A percentile compares a stretch with the other conserved stretches of the same genome.
These are phyloP conservation scores for Exutisphaerella laricina DNA, from an alignment of 2,329 filamentous ascomycete genomes.

Conservation along the genomic window DNA sequence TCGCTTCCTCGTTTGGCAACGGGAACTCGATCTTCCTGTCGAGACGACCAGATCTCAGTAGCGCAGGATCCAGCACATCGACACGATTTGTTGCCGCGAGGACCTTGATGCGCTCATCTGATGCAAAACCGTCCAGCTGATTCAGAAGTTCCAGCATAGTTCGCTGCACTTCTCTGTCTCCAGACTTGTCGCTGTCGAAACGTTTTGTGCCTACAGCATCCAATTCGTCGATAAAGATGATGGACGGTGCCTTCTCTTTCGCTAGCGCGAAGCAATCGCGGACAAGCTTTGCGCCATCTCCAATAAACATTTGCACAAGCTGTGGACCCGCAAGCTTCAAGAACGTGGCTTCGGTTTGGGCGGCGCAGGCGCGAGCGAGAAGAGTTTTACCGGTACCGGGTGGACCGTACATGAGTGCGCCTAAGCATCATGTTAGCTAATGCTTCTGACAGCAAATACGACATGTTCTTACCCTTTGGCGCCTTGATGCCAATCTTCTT, in stretches of 20 bases:
- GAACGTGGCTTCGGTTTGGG: slow-evolving; percentile 97
- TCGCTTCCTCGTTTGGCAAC: slow-evolving; percentile 92
- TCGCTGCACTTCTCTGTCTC: slow-evolving; percentile 94
- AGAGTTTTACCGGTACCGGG: slow-evolving; percentile 88
- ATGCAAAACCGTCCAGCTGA: slow-evolving; percentile 96
- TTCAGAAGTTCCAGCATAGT: slow-evolving; percentile 99
- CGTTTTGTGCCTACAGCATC: slow-evolving; percentile 98
- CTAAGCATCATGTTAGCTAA: slow-evolving; percentile 43
- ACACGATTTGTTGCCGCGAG: slow-evolving; percentile 99
- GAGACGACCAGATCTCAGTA: slow-evolving; percentile 90
- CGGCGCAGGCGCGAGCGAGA: slow-evolving; percentile 89
- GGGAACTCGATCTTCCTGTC: slow-evolving; percentile 99
- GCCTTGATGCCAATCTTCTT: slow-evolving; percentile 99
- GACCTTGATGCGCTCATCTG: slow-evolving; percentile 90
- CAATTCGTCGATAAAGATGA: slow-evolving; percentile 99
- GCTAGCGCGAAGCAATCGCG: slow-evolving; percentile 95
- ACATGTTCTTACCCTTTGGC: slow-evolving; percentile 66
- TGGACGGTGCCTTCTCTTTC: slow-evolving; percentile 97
- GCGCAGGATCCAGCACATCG: slow-evolving; percentile 91
- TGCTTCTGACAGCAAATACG: background rate
- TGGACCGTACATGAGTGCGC: slow-evolving; percentile 95
- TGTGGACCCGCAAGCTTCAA: slow-evolving; percentile 96
- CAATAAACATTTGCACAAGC: slow-evolving; percentile 99
- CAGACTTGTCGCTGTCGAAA: slow-evolving; percentile 97
- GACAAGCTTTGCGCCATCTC: slow-evolving; percentile 95